Evolutionary conservation across 768 basidiomycete genomes (phyloP), one percentile per base, ranked within the genome.

Genomic region (Tulasnella calospora): DNA sequence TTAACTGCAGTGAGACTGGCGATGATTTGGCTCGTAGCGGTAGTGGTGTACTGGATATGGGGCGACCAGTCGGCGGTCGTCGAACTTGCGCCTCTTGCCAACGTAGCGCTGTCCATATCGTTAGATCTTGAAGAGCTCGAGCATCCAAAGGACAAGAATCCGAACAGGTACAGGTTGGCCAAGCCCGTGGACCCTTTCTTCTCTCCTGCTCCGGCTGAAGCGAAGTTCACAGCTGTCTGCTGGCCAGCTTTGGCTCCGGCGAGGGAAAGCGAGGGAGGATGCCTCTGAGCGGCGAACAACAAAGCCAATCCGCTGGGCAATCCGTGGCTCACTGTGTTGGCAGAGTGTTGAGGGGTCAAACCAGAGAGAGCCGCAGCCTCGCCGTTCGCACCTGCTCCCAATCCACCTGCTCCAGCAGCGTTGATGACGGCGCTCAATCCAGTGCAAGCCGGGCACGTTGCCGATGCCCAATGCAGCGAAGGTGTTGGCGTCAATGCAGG

Each of bases 401-500:
- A 36, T 23, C 44, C 61, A 67, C 61, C 44, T 6, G 44, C 71
- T 15, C 71, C 71, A 30, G 44, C n/a, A n/a, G 71, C 71, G 44
- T 72, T 72, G 71, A 72, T 40, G 71, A 67, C 35, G 30, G 61
- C 61, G 33, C 61, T 67, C 61, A 67, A 17, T 12, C 61, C 33
- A 67, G 61, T 75, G 38, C 35, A 79, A n/a, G 46, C 74, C 78
- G 51, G 79, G 74, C 33, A 76, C 70, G 75, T 79, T 75, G 35
- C 61, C 67, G 41, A 76, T 40, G 38, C 74, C 74, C 36, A 76
- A 46, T 17, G 61, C 74, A 8, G 79, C 79, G 41, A 76, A 61
- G 19, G n/a, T n/a, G n/a, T n/a, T n/a, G n/a, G n/a, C n/a, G n/a
- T n/a, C n/a, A n/a, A n/a, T n/a, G n/a, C n/a, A n/a, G n/a, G n/a